phyloP scores from a whole-genome alignment of 1,284 basidiomycete species.

The Tylopilus sp. region DNA sequence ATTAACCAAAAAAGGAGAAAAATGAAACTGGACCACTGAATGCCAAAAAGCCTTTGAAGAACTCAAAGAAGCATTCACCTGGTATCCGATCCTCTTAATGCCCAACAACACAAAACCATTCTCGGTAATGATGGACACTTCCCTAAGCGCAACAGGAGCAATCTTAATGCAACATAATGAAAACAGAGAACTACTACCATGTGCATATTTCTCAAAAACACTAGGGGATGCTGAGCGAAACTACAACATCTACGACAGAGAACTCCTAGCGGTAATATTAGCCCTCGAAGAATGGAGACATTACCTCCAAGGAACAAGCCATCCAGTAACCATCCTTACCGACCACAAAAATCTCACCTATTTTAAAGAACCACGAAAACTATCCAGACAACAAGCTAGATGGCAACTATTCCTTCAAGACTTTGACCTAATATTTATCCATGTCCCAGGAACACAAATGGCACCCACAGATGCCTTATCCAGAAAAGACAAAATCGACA shows the following conservation, averaged over 20 bases:
- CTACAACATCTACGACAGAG: not conserved
- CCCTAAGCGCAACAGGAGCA: not conserved
- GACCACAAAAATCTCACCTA: not conserved
- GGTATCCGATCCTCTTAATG: not conserved
- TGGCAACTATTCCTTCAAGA: not conserved
- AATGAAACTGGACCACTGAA: not conserved
- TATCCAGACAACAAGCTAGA: not conserved
- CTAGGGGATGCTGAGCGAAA: not conserved
- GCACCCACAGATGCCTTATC: not conserved
- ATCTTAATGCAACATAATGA: not conserved
- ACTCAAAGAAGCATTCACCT: not conserved
- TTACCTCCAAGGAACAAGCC: not conserved
- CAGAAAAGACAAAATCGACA: not conserved
- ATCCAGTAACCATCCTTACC: not conserved
- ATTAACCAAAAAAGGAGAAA: not conserved
- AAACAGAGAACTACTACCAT: not conserved
- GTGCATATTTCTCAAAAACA: not conserved
- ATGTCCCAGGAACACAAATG: not conserved
- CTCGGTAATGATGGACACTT: not conserved
- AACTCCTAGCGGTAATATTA: not conserved
- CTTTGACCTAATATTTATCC: not conserved
- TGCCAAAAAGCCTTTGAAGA: not conserved
- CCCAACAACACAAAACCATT: not conserved
- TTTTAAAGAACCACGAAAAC: not conserved
- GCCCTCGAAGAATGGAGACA: not conserved